Evolutionary conservation across 805 yeast species (phyloP), one percentile per base, ranked within the genome.

Genomic region (Kluyveromyces dobzhanskii): DNA sequence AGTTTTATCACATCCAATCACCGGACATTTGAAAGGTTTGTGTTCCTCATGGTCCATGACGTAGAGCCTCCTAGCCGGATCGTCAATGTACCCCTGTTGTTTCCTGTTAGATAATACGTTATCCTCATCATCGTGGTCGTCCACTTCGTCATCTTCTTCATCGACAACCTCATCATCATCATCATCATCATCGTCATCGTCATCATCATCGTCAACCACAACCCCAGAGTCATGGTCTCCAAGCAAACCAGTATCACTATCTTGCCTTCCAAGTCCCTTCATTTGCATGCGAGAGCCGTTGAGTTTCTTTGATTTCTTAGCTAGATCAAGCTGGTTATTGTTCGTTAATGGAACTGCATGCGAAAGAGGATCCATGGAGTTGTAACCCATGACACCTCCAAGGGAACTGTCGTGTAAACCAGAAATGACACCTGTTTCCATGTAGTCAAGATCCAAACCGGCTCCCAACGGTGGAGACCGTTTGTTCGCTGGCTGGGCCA

Each of bases 11-110:
- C 98, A 92, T 6, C 98, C 98, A 54, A 87, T 84, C 32, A 92
- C 98, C 0, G 97, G 98, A 66, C 98, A 92, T 60, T 83, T 87
- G 67, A 81, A 92, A 23, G 98, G 98, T 61, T 92, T 80, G 59
- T 86, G 84, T 50, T 88, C 96, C 42, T 85, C 88, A 45, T 78
- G 80, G 62, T 88, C 97, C 69, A 85, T 80, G 25, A 88, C 95
- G 57, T 92, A 90, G 43, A 90, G 65, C 57, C 88, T 92, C 47
- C 97, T 74, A 1, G 97, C 96, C 0, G 97, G 98, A 61, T 92
- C 97, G 62, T 90, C 97, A 36, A 92, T 88, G 61, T 87, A 87
- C 69, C 81, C 80, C 42, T 78, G 79, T 48, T 49, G 54, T 30
- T 41, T 43, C 25, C 43, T 40, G 31, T 38, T 41, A 21, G 36